Base-by-base conservation (phyloP, 768 basidiomycete species). In the Russula compacta region DNA sequence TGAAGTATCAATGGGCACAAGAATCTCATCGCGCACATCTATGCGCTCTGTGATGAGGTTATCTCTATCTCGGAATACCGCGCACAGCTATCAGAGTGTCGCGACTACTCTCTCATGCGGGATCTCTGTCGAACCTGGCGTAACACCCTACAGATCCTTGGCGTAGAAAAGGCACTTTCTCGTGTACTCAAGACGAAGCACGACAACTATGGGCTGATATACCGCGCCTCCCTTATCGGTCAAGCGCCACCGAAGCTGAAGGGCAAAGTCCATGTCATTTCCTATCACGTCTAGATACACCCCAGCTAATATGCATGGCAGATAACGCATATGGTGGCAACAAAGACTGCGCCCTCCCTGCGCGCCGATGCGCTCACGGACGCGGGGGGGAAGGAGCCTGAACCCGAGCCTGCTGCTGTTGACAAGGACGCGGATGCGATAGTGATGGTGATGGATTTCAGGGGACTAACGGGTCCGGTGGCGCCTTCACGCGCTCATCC, bases 311-410 rank as follows among this genome's bases (percentile, higher is more conserved):
- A 10, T 11, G 48, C 14, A n/a, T 67, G 5, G 14, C 38, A 90
- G 87, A 98, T 98, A 95, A n/a, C n/a, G 21, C 91, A 97, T 69
- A 99, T 99, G 97, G 93, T 98, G 35, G 95, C 97, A 52, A 98
- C 97, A 51, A 99, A 99, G 79, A 86, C 95, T 4, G n/a, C n/a
- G n/a, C n/a, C n/a, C n/a, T n/a, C n/a, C n/a, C n/a, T n/a, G n/a
- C n/a, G n/a, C n/a, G n/a, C 98, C 40, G 97, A 99, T 67, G 97
- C 97, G 7, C 86, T 99, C 49, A 88, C 95, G 44, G 93, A 97
- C 64, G 79, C 85, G 8, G 92, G 98, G 61, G 89, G 85, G 67
- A 97, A 98, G 73, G 1, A 70, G 58, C 69, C 63, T 59, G 71
- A 65, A 21, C 2, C 19, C 6, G 35, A 50, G 36, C 66, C 66